Conservation (phyloP, 2,329 filamentous ascomycete species). For the Monilinia laxa region DNA sequence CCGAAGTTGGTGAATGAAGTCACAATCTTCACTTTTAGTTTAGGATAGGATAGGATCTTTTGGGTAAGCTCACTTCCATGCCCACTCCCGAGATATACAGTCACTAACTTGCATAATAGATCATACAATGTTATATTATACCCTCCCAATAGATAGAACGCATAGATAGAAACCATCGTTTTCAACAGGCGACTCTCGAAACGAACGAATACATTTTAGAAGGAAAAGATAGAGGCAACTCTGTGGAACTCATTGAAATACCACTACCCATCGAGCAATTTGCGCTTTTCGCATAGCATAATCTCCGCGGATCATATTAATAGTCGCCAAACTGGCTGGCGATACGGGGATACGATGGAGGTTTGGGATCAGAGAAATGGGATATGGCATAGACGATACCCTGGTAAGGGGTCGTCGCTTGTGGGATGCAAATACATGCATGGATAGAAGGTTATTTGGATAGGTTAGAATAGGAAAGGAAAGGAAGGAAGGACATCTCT, state of each 20-base stretch:
- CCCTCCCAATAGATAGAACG: conserved; percentile 16
- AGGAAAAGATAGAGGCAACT: conserved; percentile 1
- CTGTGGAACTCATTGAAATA: not conserved
- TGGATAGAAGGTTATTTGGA: conserved; percentile 1
- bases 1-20: conserved; percentile 49
- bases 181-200: conserved; percentile 16
- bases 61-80: not conserved
- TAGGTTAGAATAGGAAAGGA: not conserved
- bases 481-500: not conserved
- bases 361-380: not conserved
- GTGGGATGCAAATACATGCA: not conserved
- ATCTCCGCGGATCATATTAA: not conserved
- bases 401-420: not conserved
- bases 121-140: conserved; percentile 7
- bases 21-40: not conserved
- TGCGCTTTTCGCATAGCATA: not conserved
- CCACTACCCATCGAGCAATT: not conserved
- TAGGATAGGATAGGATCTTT: conserved; percentile 5
- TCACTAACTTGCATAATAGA: not conserved
- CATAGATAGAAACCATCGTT: conserved; percentile 13
- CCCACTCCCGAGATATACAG: not conserved
- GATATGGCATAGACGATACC: not conserved
- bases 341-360: not conserved
- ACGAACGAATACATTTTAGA: not conserved
- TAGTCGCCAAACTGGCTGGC: not conserved